Percentiles rank a stretch among this genome's conserved stretches.
Evolutionary conservation across 2,329 filamentous ascomycete species (phyloP).

Genomic region (Pseudogymnoascus sp.): DNA sequence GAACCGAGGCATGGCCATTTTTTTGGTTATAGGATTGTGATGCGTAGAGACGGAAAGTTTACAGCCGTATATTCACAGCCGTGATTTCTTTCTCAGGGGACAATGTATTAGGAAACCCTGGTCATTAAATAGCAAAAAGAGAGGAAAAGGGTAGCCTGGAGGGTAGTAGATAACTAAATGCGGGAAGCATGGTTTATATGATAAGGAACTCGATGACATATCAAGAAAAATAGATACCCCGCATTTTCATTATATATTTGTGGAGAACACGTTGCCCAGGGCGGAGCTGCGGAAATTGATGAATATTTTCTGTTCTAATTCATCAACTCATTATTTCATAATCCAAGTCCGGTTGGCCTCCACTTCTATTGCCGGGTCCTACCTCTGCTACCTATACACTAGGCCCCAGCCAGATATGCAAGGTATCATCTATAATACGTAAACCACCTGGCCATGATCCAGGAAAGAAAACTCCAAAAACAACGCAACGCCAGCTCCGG

Average conservation of each 20-base stretch:
- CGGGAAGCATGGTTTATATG: background rate
- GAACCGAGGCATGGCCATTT: background rate
- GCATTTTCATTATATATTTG: background rate
- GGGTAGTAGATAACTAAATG: background rate
- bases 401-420: background rate
- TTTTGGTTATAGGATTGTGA: background rate
- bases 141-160: background rate
- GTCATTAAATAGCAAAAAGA: background rate
- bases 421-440: background rate
- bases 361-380: background rate
- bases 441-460: background rate
- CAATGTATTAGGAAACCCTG: background rate
- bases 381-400: background rate
- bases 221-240: background rate
- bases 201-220: background rate
- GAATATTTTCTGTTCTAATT: background rate
- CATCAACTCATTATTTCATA: conserved; percentile 5
- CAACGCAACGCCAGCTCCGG: background rate
- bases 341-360: background rate
- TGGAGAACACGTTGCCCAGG: background rate
- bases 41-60: background rate
- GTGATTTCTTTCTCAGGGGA: background rate
- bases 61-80: background rate
- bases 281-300: background rate
- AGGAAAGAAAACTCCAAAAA: background rate